Evolutionary conservation across 768 basidiomycete species (phyloP).

Genomic region (Tricholoma furcatifolium): DNA sequence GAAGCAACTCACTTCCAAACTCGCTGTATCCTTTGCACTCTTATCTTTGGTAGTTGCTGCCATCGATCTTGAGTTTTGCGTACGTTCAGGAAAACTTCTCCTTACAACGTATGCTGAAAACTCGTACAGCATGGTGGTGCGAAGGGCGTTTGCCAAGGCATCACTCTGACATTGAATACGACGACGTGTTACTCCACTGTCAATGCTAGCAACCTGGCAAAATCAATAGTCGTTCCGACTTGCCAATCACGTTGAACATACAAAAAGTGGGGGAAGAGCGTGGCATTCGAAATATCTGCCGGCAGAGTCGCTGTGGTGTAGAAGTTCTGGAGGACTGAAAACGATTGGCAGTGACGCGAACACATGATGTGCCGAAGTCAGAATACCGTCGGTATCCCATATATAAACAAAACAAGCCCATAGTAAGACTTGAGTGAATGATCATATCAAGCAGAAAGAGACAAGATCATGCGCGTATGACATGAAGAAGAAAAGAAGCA

Average conservation of each 20-base stretch:
- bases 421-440: background rate
- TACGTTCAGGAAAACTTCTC: no score
- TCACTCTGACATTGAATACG: constrained; percentile 3
- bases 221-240: constrained; percentile 4
- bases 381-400: background rate
- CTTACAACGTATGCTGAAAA: no score
- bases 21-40: background rate
- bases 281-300: background rate
- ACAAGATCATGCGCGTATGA: constrained; percentile 4
- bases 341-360: constrained; percentile 5
- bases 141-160: constrained; percentile 1
- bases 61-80: constrained; percentile 7
- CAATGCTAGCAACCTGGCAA: constrained; percentile 1
- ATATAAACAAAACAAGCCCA: background rate
- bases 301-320: background rate
- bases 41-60: constrained; percentile 2
- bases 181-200: constrained; percentile 1
- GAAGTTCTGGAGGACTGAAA: background rate
- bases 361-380: constrained; percentile 1
- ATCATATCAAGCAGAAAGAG: constrained; percentile 6
- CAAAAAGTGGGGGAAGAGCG: constrained; percentile 1
- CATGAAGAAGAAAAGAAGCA: background rate
- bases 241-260: constrained; percentile 4
- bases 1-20: constrained; percentile 5
- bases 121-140: constrained; percentile 3